Base-by-base conservation (phyloP, 2,329 filamentous ascomycete genomes). In the Pseudogymnoascus verrucosus region DNA sequence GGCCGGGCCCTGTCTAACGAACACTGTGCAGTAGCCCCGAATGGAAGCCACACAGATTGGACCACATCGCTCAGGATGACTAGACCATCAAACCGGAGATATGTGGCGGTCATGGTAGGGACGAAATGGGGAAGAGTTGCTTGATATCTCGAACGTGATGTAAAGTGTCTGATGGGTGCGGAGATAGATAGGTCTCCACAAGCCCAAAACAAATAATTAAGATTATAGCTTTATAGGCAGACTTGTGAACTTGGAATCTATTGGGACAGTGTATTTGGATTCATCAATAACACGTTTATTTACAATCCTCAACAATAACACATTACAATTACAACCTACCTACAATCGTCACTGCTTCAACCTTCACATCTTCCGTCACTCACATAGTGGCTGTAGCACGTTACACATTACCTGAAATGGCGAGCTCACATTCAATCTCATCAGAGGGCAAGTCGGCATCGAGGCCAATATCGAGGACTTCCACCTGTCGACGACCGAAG, bases 401-500 rank as follows among this genome's bases (percentile, higher is more conserved):
- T 44, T 44, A 26, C 59, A 61, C 59, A 5, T 44, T 44, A 26
- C 59, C 11, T 14, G 39, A 31, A 61, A 61, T 61, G 59, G 59
- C 59, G 39, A 42, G 14, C 59, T 61, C 59, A 28, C 36, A 61
- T 40, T 26, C 36, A 26, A 61, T 40, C 39, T 19, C 59, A 42
- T 39, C 39, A 40, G 59, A 61, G 59, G 39, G 59, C 59, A 76
- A 70, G 75, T 78, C 59, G 63, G 73, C 26, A 71, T 73, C 69
- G 69, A 67, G 62, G 69, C 75, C 78, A 0, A 77, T 78, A 12
- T 76, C 77, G 19, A 76, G 78, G 44, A 72, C 75, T 34, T 69
- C 71, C 60, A 71, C 73, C 64, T 73, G 76, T 64, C 76, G 80
- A 67, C 77, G 83, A 65, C 84, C 84, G 37, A 78, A 79, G 61